A percentile compares a stretch with the other conserved stretches of the same genome.
Evolutionary conservation across 805 yeast genomes (phyloP).

Genomic region (Tetrapisispora pingtungensis): DNA sequence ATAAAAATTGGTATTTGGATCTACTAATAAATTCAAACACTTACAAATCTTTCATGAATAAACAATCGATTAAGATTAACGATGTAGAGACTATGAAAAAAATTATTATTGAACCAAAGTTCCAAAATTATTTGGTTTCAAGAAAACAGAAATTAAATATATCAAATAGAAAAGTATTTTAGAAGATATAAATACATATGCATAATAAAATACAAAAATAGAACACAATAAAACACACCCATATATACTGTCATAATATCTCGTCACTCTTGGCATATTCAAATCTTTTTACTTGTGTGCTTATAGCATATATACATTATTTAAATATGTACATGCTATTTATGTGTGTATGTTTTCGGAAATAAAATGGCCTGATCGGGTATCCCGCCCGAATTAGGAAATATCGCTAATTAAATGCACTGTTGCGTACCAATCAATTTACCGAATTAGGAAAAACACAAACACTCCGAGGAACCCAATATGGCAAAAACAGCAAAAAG

Average conservation of each 20-base stretch:
- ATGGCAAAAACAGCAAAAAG: too few species aligned
- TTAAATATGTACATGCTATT: too few species aligned
- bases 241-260: too few species aligned
- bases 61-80: not conserved
- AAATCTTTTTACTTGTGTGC: too few species aligned
- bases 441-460: not conserved
- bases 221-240: not conserved
- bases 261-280: too few species aligned
- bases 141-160: slow-evolving; percentile 3
- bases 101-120: not conserved
- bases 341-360: too few species aligned
- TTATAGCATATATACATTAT: too few species aligned
- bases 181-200: not conserved
- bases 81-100: not conserved
- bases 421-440: not conserved
- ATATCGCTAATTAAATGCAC: too few species aligned
- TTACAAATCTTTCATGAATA: slow-evolving; percentile 7
- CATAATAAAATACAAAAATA: not conserved
- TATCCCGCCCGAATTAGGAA: too few species aligned
- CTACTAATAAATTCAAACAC: slow-evolving; percentile 5
- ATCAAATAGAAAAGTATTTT: slow-evolving; percentile 3
- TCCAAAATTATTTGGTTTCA: slow-evolving; percentile 1
- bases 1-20: slow-evolving; percentile 7
- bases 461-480: too few species aligned
- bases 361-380: too few species aligned